phyloP scores from a whole-genome alignment of 345 rosid species.

The Erucastrum elatum region DNA sequence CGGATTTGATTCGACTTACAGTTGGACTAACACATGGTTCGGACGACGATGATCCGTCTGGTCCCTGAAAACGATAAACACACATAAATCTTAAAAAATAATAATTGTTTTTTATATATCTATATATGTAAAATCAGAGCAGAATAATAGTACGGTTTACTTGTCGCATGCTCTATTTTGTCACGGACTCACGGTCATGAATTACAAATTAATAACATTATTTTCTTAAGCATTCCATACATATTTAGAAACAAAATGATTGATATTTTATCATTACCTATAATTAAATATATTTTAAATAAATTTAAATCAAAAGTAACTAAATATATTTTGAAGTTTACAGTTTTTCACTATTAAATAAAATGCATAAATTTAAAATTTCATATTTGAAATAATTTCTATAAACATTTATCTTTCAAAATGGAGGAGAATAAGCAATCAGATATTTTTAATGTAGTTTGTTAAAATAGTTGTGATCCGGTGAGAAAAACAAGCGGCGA shows the following conservation, averaged over 20 bases:
- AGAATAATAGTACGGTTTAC: slow-evolving; percentile 19
- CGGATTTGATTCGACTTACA: slow-evolving; percentile 47
- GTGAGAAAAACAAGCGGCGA: not conserved
- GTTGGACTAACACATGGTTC: slow-evolving; percentile 91
- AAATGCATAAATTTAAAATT: not conserved
- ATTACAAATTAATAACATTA: not conserved
- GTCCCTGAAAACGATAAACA: slow-evolving; percentile 54
- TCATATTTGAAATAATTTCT: no score
- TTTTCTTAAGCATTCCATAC: no score
- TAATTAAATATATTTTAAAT: not conserved
- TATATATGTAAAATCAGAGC: not conserved
- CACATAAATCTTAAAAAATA: not conserved
- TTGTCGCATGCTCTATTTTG: slow-evolving; percentile 16
- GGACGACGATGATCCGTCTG: slow-evolving; percentile 52
- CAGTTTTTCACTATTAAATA: not conserved
- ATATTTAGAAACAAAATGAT: no score
- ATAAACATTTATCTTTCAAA: no score
- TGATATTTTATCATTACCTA: no score
- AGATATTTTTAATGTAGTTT: not conserved
- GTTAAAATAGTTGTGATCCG: not conserved
- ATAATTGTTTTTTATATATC: not conserved
- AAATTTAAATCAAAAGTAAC: not conserved
- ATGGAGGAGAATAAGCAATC: no score
- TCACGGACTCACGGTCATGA: not conserved
- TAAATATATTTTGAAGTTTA: not conserved